These are phyloP conservation scores for Ophiostoma fasciatum DNA, from an alignment of 2,329 filamentous ascomycete species.

Conservation along the genomic window DNA sequence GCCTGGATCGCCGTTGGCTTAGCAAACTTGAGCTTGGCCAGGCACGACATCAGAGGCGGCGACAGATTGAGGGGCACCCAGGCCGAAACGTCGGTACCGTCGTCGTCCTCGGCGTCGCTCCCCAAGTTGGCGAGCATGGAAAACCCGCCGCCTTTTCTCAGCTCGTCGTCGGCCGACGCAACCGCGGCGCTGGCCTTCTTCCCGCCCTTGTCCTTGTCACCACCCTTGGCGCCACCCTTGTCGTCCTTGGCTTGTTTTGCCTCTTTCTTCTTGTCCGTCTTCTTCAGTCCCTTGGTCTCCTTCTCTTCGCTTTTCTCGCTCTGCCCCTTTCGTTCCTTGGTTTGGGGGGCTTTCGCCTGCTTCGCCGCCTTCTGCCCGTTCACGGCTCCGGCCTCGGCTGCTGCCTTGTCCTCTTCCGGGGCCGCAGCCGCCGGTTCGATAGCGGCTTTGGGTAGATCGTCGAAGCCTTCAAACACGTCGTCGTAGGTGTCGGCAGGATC, in stretches of 20 bases:
- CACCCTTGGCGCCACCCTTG: no score
- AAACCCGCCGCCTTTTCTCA: slow-evolving; percentile 35
- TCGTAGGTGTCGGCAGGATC: slow-evolving; percentile 13
- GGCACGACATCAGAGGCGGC: slow-evolving; percentile 51
- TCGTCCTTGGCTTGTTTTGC: slow-evolving; percentile 16
- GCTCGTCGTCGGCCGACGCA: slow-evolving; percentile 21
- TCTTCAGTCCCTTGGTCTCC: slow-evolving; percentile 12
- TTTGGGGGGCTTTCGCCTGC: slow-evolving; percentile 4
- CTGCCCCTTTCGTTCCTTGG: no score
- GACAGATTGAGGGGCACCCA: slow-evolving; percentile 69
- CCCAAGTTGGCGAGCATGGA: slow-evolving; percentile 38
- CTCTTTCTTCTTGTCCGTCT: slow-evolving; percentile 15
- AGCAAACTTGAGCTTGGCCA: slow-evolving; percentile 66
- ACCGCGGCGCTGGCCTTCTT: slow-evolving; percentile 12
- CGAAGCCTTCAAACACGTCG: slow-evolving; percentile 18
- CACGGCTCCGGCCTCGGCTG: no score
- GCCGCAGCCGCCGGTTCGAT: no score
- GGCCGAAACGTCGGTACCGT: slow-evolving; percentile 56
- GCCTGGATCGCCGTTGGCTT: slow-evolving; percentile 73
- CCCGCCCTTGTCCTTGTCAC: no score
- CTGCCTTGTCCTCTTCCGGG: not conserved
- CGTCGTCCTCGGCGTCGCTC: slow-evolving; percentile 25
- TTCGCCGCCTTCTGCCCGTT: not conserved
- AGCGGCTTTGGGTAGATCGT: slow-evolving; percentile 16
- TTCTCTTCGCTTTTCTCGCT: no score